A percentile compares a stretch with the other conserved stretches of the same genome.
These are phyloP conservation scores for Geosmithia morbida DNA, from an alignment of 2,329 filamentous ascomycete species.

Conservation along the genomic window DNA sequence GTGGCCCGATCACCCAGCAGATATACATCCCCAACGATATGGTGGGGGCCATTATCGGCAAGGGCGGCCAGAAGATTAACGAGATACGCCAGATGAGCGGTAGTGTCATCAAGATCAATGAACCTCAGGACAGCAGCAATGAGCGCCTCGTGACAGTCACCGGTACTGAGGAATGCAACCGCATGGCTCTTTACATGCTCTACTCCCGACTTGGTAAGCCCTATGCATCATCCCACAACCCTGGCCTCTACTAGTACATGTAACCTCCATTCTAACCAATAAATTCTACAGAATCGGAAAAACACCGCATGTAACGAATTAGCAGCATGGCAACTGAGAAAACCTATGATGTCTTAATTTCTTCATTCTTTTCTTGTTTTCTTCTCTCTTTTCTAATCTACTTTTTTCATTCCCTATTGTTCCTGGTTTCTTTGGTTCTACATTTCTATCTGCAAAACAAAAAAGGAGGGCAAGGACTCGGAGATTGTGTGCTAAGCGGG, in stretches of 20 bases:
- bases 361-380: background rate
- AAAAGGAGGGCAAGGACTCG: too few relatives aligned
- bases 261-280: constrained; percentile 7
- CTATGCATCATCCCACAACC: constrained; percentile 5
- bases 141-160: constrained; percentile 95
- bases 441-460: background rate
- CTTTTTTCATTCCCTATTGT: too few relatives aligned
- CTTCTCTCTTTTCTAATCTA: background rate
- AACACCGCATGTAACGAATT: constrained; percentile 21
- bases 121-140: constrained; percentile 97
- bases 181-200: constrained; percentile 99
- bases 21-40: constrained; percentile 99
- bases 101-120: constrained; percentile 99
- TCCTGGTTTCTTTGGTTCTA: too few relatives aligned
- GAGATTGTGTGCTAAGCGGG: too few relatives aligned
- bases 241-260: too few relatives aligned
- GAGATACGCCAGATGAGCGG: constrained; percentile 94
- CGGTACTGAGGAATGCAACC: constrained; percentile 94
- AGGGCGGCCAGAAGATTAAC: constrained; percentile 98
- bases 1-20: constrained; percentile 75
- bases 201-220: constrained; percentile 84
- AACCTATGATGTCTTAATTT: background rate
- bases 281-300: constrained; percentile 24
- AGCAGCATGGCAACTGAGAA: background rate
- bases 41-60: constrained; percentile 98